These are phyloP conservation scores for Diaporthe amygdali DNA, from an alignment of 2,329 filamentous ascomycete genomes.

Conservation along the genomic window DNA sequence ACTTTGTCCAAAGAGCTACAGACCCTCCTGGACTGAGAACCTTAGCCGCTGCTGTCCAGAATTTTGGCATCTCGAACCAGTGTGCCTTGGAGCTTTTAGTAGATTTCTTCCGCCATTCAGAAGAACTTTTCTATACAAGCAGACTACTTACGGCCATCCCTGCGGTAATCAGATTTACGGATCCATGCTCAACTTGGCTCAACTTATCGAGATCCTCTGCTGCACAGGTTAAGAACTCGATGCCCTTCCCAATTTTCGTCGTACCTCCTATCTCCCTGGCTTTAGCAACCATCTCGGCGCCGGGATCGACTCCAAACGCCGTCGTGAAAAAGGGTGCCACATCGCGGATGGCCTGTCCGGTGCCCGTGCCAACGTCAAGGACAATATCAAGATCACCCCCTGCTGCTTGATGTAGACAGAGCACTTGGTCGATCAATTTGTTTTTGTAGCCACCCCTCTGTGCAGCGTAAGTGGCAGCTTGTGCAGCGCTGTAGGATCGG, in stretches of 20 bases:
- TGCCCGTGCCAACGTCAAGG: slow-evolving; percentile 37
- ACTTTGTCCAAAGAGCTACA: slow-evolving; percentile 48
- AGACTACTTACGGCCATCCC: slow-evolving; percentile 30
- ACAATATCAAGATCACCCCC: slow-evolving; percentile 19
- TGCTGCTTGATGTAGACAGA: slow-evolving; percentile 29
- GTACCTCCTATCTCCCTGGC: slow-evolving; percentile 31
- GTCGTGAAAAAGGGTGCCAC: slow-evolving; percentile 32
- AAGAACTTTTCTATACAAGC: not conserved
- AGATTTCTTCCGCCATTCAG: not conserved
- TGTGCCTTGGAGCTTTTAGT: slow-evolving; percentile 39
- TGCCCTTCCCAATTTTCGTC: slow-evolving; percentile 25
- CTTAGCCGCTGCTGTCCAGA: slow-evolving; percentile 48
- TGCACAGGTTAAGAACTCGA: slow-evolving; percentile 29
- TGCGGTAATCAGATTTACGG: slow-evolving; percentile 34
- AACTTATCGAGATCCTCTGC: slow-evolving; percentile 33
- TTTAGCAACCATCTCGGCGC: slow-evolving; percentile 32
- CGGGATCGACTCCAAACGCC: slow-evolving; percentile 34
- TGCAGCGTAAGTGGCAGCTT: slow-evolving; percentile 33
- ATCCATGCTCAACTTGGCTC: slow-evolving; percentile 23
- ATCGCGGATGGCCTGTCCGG: slow-evolving; percentile 35
- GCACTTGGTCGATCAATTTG: slow-evolving; percentile 28
- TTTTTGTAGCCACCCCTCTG: slow-evolving; percentile 28
- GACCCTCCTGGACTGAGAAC: slow-evolving; percentile 54
- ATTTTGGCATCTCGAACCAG: slow-evolving; percentile 55
- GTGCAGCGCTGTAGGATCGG: slow-evolving; percentile 29